phyloP scores from a whole-genome alignment of 495 filamentous ascomycete genomes.

The Evernia prunastri region DNA sequence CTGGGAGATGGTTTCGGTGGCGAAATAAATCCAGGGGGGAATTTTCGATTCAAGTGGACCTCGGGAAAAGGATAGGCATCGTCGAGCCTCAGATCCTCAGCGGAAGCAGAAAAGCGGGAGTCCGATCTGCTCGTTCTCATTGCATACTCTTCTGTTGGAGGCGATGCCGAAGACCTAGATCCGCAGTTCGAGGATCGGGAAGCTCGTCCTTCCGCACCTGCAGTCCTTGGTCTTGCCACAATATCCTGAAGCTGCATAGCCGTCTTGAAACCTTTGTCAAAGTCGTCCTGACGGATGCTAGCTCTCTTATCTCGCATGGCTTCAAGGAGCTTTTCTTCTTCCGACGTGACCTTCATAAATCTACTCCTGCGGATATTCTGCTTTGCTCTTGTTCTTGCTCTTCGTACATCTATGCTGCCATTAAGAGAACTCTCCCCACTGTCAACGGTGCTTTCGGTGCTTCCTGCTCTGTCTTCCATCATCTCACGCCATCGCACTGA shows the following conservation, averaged over 20 bases:
- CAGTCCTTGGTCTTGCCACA: constrained; percentile 22
- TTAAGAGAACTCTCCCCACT: constrained; percentile 15
- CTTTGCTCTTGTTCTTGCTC: constrained; percentile 8
- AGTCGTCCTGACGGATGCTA: constrained; percentile 65
- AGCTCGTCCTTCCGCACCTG: constrained; percentile 21
- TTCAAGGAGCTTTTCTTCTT: constrained; percentile 77
- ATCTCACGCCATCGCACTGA: constrained; percentile 26
- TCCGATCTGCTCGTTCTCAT: background rate
- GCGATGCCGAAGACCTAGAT: constrained; percentile 15
- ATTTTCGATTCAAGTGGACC: constrained; percentile 7
- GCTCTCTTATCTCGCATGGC: constrained; percentile 74
- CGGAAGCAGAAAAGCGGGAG: constrained; percentile 10
- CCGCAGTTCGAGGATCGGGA: constrained; percentile 20
- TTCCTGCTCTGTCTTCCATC: constrained; percentile 19
- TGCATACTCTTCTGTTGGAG: constrained; percentile 13
- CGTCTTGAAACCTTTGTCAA: constrained; percentile 41
- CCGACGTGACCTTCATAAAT: constrained; percentile 77
- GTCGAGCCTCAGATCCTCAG: constrained; percentile 16
- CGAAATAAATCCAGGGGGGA: constrained; percentile 4
- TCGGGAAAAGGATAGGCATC: constrained; percentile 19
- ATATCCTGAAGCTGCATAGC: constrained; percentile 19
- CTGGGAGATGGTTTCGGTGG: constrained; percentile 23
- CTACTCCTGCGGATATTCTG: constrained; percentile 38
- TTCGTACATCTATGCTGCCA: constrained; percentile 9
- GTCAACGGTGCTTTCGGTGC: constrained; percentile 17